Evolutionary conservation across 257 asterid genomes (phyloP).

Genomic region (Solanum rostratum): DNA sequence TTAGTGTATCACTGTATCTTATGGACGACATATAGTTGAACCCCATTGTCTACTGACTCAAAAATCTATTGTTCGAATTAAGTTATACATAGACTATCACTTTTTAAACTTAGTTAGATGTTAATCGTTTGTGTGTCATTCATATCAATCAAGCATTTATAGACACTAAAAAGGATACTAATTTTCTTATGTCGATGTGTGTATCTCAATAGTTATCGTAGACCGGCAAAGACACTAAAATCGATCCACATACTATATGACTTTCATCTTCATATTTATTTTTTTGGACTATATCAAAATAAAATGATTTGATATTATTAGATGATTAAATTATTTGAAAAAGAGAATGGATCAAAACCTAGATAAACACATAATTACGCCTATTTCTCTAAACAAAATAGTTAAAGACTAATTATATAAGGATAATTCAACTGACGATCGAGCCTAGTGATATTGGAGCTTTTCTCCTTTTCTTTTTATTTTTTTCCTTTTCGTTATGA

Average conservation of each 20-base stretch:
- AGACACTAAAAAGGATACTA: not conserved
- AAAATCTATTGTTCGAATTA: not conserved
- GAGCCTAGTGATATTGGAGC: no score
- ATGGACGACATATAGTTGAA: not conserved
- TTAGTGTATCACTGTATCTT: not conserved
- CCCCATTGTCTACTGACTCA: not conserved
- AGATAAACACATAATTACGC: not conserved
- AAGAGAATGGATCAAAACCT: not conserved
- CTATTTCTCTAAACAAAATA: not conserved
- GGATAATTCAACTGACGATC: no score
- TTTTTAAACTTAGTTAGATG: not conserved
- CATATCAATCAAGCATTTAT: not conserved
- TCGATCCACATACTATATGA: not conserved
- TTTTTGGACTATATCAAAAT: not conserved
- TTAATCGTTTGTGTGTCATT: not conserved
- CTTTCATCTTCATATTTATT: not conserved
- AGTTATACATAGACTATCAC: not conserved
- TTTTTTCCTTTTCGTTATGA: no score
- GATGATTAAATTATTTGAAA: not conserved
- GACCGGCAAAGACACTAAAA: fast-evolving
- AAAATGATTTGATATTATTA: not conserved
- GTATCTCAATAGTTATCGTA: not conserved
- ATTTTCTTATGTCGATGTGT: not conserved
- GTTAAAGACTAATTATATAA: not conserved
- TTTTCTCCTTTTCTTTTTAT: no score